These are phyloP conservation scores for Suillus weaverae DNA, from an alignment of 768 basidiomycete genomes.

Conservation along the genomic window DNA sequence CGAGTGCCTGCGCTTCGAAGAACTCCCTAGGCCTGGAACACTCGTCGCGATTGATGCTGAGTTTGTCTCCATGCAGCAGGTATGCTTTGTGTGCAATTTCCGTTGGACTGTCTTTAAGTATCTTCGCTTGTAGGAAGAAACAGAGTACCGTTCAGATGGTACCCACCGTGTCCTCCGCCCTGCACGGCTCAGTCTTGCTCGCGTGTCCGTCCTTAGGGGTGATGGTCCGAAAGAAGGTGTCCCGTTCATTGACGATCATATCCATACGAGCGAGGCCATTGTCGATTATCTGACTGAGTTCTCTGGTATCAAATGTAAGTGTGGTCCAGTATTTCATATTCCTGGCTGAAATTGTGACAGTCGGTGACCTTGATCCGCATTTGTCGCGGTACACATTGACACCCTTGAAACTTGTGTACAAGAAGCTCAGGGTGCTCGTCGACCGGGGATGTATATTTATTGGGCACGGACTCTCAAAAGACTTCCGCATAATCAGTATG, in stretches of 20 bases:
- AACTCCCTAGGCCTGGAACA: slow-evolving; percentile 84
- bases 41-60: slow-evolving; percentile 96
- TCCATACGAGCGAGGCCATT: slow-evolving; percentile 92
- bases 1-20: slow-evolving; percentile 64
- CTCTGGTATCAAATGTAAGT: slow-evolving; percentile 90
- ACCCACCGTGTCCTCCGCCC: slow-evolving; percentile 91
- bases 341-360: slow-evolving; percentile 41
- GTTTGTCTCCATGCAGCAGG: slow-evolving; percentile 96
- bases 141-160: slow-evolving; percentile 92
- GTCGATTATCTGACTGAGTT: slow-evolving; percentile 97
- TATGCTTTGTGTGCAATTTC: slow-evolving; percentile 25
- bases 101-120: background rate
- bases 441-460: slow-evolving; percentile 96
- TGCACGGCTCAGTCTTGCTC: slow-evolving; percentile 86
- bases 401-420: slow-evolving; percentile 96
- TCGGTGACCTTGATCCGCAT: slow-evolving; percentile 87
- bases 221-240: slow-evolving; percentile 75
- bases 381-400: slow-evolving; percentile 86
- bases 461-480: slow-evolving; percentile 95
- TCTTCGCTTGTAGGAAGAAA: slow-evolving; percentile 69
- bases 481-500: slow-evolving; percentile 97
- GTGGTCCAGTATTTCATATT: background rate
- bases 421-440: slow-evolving; percentile 90
- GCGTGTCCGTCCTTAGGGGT: slow-evolving; percentile 92
- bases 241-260: slow-evolving; percentile 98